These are phyloP conservation scores for Aphanomyces astaci DNA, from an alignment of 352 stramenopile genomes.

Conservation along the genomic window DNA sequence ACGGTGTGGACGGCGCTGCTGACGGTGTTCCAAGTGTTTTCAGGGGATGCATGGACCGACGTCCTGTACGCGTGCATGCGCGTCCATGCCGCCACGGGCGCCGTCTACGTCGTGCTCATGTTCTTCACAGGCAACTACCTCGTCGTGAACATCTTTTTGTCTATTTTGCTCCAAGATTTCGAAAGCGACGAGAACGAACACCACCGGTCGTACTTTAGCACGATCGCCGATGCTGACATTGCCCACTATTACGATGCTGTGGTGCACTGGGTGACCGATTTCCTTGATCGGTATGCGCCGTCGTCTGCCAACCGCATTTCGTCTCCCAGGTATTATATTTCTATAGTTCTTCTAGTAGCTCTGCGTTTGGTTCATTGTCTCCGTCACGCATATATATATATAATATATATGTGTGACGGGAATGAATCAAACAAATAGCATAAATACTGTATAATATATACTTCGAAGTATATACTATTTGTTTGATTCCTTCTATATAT, in stretches of 20 bases:
- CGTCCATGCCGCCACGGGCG: constrained; percentile 31
- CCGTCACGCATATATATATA: too few species aligned
- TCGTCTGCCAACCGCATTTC: too few species aligned
- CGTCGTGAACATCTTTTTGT: constrained; percentile 84
- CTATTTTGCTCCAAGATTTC: constrained; percentile 82
- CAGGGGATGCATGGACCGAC: constrained; percentile 83
- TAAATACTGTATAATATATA: too few species aligned
- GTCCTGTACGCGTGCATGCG: constrained; percentile 79
- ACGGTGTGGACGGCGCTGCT: constrained; percentile 40
- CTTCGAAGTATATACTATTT: too few species aligned
- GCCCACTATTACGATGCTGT: constrained; percentile 21
- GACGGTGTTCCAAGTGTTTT: constrained; percentile 81
- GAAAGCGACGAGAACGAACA: constrained; percentile 32
- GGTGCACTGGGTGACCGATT: not conserved
- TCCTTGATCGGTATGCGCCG: not conserved
- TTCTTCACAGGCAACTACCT: constrained; percentile 81
- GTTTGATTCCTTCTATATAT: too few species aligned
- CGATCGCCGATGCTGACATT: constrained; percentile 29
- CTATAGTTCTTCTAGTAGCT: too few species aligned
- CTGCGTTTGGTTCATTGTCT: too few species aligned
- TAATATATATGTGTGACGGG: too few species aligned
- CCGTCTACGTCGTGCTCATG: constrained; percentile 51
- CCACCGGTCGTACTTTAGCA: constrained; percentile 23
- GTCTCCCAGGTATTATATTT: too few species aligned
- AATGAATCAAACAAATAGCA: too few species aligned